phyloP scores from a whole-genome alignment of 805 yeast species.

The Sporopachydermia quercuum region DNA sequence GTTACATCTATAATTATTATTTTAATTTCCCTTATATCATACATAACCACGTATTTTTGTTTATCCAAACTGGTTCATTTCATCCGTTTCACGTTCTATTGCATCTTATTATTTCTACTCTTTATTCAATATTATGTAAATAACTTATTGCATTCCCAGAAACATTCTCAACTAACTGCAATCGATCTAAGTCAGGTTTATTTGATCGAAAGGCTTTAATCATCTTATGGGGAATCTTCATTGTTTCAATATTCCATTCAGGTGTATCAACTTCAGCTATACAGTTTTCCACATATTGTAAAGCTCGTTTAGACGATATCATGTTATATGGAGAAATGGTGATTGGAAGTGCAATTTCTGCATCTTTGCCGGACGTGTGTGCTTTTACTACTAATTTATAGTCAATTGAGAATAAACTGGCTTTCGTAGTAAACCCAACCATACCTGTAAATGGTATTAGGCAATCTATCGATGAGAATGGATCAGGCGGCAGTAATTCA shows the following conservation, averaged over 20 bases:
- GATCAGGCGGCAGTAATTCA: slow-evolving; percentile 13
- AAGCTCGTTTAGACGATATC: not conserved
- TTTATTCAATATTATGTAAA: not conserved
- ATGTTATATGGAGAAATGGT: slow-evolving; percentile 33
- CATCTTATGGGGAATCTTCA: not conserved
- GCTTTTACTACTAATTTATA: slow-evolving; percentile 37
- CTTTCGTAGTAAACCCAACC: slow-evolving; percentile 31
- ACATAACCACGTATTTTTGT: no score
- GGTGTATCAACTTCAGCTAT: not conserved
- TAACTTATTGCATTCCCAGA: not conserved
- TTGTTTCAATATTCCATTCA: not conserved
- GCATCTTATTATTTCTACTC: no score
- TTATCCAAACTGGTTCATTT: no score
- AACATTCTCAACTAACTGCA: not conserved
- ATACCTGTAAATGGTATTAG: not conserved
- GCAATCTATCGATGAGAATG: slow-evolving; percentile 29
- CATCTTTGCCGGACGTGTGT: slow-evolving; percentile 33
- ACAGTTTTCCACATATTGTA: not conserved
- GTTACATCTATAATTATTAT: no score
- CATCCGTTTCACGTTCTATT: no score
- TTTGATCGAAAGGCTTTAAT: not conserved
- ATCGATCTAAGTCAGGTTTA: not conserved
- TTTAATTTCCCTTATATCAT: no score
- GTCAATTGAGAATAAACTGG: slow-evolving; percentile 34
- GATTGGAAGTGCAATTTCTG: slow-evolving; percentile 35